A percentile compares a stretch with the other conserved stretches of the same genome.
Conservation (phyloP, 2,329 filamentous ascomycete genomes). For the Hypoxylon sp. region DNA sequence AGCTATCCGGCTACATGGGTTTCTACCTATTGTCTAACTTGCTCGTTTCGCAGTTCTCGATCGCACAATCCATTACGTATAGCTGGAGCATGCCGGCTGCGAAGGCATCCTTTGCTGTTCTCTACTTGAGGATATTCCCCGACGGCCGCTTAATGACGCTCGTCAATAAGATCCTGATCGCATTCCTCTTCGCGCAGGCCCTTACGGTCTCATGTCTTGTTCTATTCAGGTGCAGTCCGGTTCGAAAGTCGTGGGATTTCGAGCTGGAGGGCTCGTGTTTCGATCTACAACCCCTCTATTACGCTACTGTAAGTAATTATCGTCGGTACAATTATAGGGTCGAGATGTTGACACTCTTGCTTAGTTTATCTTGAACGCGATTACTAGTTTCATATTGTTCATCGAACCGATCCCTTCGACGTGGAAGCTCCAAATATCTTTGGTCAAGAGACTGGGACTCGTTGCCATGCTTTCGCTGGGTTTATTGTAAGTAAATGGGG, state of each 20-base stretch:
- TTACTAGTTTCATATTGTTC: conserved; percentile 39
- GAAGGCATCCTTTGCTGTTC: conserved; percentile 51
- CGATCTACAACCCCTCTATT: conserved; percentile 50
- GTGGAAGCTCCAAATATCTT: conserved; percentile 41
- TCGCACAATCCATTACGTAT: conserved; percentile 46
- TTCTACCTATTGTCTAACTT: neutral
- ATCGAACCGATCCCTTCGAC: conserved; percentile 42
- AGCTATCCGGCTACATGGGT: neutral
- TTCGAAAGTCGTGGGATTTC: conserved; percentile 47
- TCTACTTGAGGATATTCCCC: conserved; percentile 51
- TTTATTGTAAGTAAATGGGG: conserved; percentile 34
- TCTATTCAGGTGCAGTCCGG: conserved; percentile 47
- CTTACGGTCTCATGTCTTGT: conserved; percentile 49
- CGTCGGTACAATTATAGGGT: neutral
- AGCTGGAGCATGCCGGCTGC: conserved; percentile 48
- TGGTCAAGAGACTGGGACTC: conserved; percentile 34
- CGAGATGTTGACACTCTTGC: conserved; percentile 5
- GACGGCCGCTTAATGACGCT: conserved; percentile 42
- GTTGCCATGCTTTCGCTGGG: conserved; percentile 41
- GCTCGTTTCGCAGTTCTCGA: conserved; percentile 25
- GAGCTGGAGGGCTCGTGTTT: conserved; percentile 43
- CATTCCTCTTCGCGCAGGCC: conserved; percentile 48
- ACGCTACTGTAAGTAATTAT: conserved; percentile 47
- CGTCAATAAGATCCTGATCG: conserved; percentile 48
- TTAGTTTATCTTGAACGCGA: conserved; percentile 44